These are phyloP conservation scores for cucumber (Cucumis sativus) DNA, from an alignment of 306 rosid genomes.

Conservation along the genomic window Cucumber_9930_V3 NC_026656.2:1220501-1221000, in stretches of 20 bases:
- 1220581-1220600: no score
- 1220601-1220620: no score
- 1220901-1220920: slow-evolving; percentile 43
- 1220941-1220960: no score
- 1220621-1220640: no score
- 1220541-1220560: no score
- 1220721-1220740: background rate
- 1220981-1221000: slow-evolving; percentile 51
- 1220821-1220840: background rate
- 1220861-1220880: slow-evolving; percentile 6
- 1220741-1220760: background rate
- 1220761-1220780: background rate
- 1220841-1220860: background rate
- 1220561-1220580: no score
- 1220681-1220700: background rate
- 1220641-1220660: no score
- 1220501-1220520: no score
- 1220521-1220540: no score
- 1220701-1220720: background rate
- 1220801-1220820: no score
- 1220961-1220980: background rate
- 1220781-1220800: background rate
- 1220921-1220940: background rate
- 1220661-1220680: no score
- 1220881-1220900: slow-evolving; percentile 10